Evolutionary conservation across 225 moss, liverwort and hornwort genomes (phyloP), one percentile per base, ranked within the genome.

Genomic region (Anthoceros angustus): DNA sequence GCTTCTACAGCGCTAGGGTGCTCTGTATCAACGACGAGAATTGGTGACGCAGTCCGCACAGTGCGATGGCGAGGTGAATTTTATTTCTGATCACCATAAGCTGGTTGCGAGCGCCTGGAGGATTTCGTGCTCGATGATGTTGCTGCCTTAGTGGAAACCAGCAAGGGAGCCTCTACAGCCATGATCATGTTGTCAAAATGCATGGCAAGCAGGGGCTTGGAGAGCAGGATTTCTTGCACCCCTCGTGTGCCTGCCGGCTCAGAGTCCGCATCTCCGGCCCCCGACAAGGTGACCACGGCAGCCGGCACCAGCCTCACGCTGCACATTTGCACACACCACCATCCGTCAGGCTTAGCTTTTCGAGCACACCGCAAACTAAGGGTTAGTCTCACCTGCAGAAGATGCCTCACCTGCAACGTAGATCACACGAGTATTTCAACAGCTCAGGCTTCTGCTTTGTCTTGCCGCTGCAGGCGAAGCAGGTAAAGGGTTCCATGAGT

Each of bases 371-470:
- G 50, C 12, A 25, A 26, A 42, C 6, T 16, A 9, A 21, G 49
- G 16, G 3, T 11, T 8, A 21, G 55, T n/a, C 26, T 25, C n/a
- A 14, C 9, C 18, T 55, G 55, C 15, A 32, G 21, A 49, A 9
- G 66, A 67, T 60, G 24, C 42, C 39, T 2, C 67, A 85, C 85
- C 85, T 82, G 81, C 93, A 84, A 18, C 72, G 84, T 69, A 93
- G 70, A 43, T 73, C 78, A 72, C 93, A 93, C n/a, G 89, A 84
- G 70, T 93, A 93, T 67, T 87, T 84, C 62, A 93, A 72, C 61
- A 93, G 78, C 61, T 80, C 64, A 62, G 89, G 89, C 73, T 90
- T 85, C 75, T 81, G 69, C 67, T 71, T 66, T 12, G 93, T 93
- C 79, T 83, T 90, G 25, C 93, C 93, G 74, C 93, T 85, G 40